A percentile compares a stretch with the other conserved stretches of the same genome.
Conservation (phyloP, 768 basidiomycete genomes). For the Suillus americanus region DNA sequence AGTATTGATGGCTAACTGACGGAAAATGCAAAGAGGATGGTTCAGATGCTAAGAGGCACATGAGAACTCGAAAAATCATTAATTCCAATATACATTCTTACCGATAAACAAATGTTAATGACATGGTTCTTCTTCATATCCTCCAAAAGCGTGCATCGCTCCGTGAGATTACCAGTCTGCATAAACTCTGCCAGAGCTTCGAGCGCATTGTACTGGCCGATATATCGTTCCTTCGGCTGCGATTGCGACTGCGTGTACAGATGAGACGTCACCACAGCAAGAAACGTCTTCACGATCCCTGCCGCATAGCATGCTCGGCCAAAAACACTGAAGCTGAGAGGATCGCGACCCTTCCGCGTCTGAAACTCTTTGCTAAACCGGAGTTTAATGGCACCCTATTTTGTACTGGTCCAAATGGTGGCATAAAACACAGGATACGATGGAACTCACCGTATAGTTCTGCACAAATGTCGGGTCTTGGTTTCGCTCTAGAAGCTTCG, state of each 20-base stretch:
- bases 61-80: not conserved
- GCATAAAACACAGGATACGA: not conserved
- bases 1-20: slow-evolving; percentile 18
- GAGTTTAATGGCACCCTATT: slow-evolving; percentile 17
- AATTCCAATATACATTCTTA: slow-evolving; percentile 2
- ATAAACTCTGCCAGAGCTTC: slow-evolving; percentile 22
- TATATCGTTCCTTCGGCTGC: slow-evolving; percentile 12
- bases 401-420: not conserved
- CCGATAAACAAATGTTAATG: slow-evolving; percentile 23
- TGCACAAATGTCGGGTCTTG: slow-evolving; percentile 21
- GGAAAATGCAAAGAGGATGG: slow-evolving; percentile 25
- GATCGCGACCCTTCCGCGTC: not conserved
- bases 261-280: slow-evolving; percentile 20
- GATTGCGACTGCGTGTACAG: slow-evolving; percentile 12
- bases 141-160: slow-evolving; percentile 24
- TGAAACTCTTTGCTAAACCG: not conserved
- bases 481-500: slow-evolving; percentile 21
- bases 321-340: slow-evolving; percentile 14
- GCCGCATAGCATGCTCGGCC: slow-evolving; percentile 21
- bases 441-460: slow-evolving; percentile 17
- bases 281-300: slow-evolving; percentile 29
- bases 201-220: slow-evolving; percentile 24
- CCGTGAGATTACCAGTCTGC: slow-evolving; percentile 15
- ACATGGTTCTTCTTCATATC: slow-evolving; percentile 23
- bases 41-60: slow-evolving; percentile 16